Evolutionary conservation across 129 eudicot species (phyloP), one percentile per base, ranked within the genome.

Genomic region (Rutidosis leptorrhynchoides): DNA sequence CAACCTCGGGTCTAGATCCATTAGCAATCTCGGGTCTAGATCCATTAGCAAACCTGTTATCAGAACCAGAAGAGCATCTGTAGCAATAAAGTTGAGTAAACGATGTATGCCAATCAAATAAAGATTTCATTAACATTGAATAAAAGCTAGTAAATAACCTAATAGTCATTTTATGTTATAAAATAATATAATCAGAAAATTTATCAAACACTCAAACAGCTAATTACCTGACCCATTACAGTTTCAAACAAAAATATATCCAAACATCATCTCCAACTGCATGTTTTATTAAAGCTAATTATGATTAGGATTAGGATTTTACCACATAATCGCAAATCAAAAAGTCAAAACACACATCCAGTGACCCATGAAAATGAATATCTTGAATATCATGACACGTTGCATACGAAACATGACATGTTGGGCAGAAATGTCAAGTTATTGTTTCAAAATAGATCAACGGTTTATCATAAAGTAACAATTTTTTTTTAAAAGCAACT

Each of bases 1-100:
- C 68, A 28, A 46, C 69, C 71, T 68, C 64, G 46, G 60, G 52
- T 66, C 21, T 51, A 55, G 58, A 40, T 40, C 46, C 46, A 12
- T 35, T 30, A 33, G 32, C 32, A 25, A 9, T 45, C 28, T 72
- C 69, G 35, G 82, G 77, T 45, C 72, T 62, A 37, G 45, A 72
- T 54, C 58, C 78, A 42, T 72, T 37, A 62, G 64, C 67, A 63
- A 46, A n/a, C 65, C 72, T 73, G 10, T 85, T 85, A 40, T 65
- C 73, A 42, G 35, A 57, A 73, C 76, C 77, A 51, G 85, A 77
- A 17, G 73, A 67, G 73, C 76, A 53, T 77, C 91, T 85, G 80
- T 61, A 74, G 21, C 27, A 37, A 71, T 54, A 40, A 49, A 71
- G 21, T 20, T 12, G 30, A 77, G 73, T 32, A 55, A 11, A 48